Evolutionary conservation across 768 basidiomycete species (phyloP), one percentile per base, ranked within the genome.

Genomic region (Myochromella boudieri): DNA sequence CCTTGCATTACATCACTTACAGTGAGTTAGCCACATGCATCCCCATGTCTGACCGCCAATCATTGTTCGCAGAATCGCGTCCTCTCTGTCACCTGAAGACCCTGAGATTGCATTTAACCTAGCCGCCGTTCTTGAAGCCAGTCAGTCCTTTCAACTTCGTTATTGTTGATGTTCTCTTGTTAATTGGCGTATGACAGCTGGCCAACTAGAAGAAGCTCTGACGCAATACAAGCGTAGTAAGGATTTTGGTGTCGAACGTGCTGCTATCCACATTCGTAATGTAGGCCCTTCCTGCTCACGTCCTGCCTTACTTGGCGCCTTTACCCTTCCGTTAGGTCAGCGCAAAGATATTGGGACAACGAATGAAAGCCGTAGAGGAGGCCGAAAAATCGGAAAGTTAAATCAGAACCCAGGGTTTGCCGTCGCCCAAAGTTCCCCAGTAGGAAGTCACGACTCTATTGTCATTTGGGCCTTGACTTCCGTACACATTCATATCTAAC

Each of bases 91-190:
- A 49, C 91, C 91, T 37, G 87, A 91, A 64, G 91, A 94, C 72
- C 84, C 87, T 63, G 91, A 94, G 64, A 91, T 93, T 60, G 84
- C 88, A 12, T 94, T 92, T 75, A 94, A 94, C 70, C 79, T 91
- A 48, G 91, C 87, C 41, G 91, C 90, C 36, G 89, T 94, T 57
- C 76, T 93, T 50, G 91, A 94, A 82, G 91, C 91, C 46, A 81
- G 91, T 90, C 56, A 57, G 84, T 75, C 46, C 49, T 59, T 61
- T 29, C 26, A 44, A 26, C 22, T 15, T 44, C 28, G 31, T 52
- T 43, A 42, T 54, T 52, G 50, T 38, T 40, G 37, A 37, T 48
- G 8, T 37, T 29, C 8, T 8, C 14, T 17, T 65, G 54, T 61
- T 68, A 54, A 56, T 47, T 53, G 41, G 51, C 38, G 36, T 48